phyloP scores from a whole-genome alignment of 805 yeast genomes.

The Hemisphaericaspora nanyangensis region DNA sequence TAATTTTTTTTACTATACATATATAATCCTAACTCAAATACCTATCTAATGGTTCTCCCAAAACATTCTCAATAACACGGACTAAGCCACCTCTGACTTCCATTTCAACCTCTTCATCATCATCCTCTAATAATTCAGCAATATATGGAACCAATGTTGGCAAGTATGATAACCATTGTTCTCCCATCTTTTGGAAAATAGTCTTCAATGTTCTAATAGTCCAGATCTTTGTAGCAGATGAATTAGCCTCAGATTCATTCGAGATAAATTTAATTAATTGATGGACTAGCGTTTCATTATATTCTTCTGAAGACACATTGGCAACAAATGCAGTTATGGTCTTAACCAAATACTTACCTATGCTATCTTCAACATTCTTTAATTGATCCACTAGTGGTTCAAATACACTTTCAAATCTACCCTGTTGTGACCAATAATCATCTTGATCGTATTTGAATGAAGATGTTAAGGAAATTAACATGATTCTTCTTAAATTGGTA shows the following conservation, averaged over 20 bases:
- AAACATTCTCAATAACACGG: slow-evolving; percentile 82
- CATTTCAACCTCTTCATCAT: slow-evolving; percentile 83
- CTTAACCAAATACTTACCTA: slow-evolving; percentile 80
- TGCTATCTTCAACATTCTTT: slow-evolving; percentile 59
- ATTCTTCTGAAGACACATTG: slow-evolving; percentile 63
- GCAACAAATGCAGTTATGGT: slow-evolving; percentile 71
- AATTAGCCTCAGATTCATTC: slow-evolving; percentile 52
- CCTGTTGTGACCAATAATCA: slow-evolving; percentile 90
- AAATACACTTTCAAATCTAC: slow-evolving; percentile 74
- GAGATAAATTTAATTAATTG: slow-evolving; percentile 34
- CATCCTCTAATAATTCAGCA: slow-evolving; percentile 94
- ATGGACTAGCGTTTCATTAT: slow-evolving; percentile 60
- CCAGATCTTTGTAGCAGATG: slow-evolving; percentile 76
- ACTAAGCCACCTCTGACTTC: slow-evolving; percentile 90
- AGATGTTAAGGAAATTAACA: slow-evolving; percentile 67
- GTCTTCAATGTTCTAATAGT: slow-evolving; percentile 74
- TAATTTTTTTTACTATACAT: background rate
- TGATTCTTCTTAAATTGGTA: slow-evolving; percentile 63
- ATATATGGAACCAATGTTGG: slow-evolving; percentile 95
- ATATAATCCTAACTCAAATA: slow-evolving; percentile 47
- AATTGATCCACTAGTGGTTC: slow-evolving; percentile 65
- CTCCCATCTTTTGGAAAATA: slow-evolving; percentile 88
- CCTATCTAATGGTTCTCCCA: slow-evolving; percentile 93
- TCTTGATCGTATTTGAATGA: slow-evolving; percentile 88
- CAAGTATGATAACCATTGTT: slow-evolving; percentile 83